Base-by-base conservation (phyloP, 805 yeast genomes). In the Kluyveromyces siamensis region DNA sequence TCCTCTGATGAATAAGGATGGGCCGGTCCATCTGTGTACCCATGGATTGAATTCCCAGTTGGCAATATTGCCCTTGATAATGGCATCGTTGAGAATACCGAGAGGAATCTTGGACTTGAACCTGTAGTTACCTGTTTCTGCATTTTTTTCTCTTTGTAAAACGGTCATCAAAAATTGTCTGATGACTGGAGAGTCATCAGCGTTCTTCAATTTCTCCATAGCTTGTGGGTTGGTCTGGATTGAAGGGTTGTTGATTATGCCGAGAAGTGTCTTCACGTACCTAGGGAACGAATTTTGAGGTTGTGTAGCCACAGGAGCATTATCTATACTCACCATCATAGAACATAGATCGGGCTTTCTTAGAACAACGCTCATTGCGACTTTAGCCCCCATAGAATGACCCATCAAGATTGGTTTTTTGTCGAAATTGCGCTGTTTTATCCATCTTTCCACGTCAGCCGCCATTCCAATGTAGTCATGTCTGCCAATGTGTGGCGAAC, bases 331-430 rank as follows among this genome's bases (percentile, higher is more conserved):
- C 4, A 90, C 77, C 43, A 89, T 58, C 68, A 81, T 72, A 13
- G 77, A 71, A 6, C 82, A 80, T 10, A 81, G 55, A 0, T 77
- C 75, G 0, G 90, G 91, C 19, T 76, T 71, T 45, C 88, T 71
- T 50, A 93, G 69, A 0, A 87, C 83, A 6, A 85, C 71, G 0
- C 93, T 89, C 97, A 91, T 90, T 6, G 84, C 96, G 0, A 91
- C 77, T 60, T 91, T 90, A 5, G 96, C 99, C 7, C 99, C 99
- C 93, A 87, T 84, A 0, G 91, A 84, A 62, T 85, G 93, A 0
- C 95, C 95, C 16, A 85, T 68, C 17, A 85, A 50, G n/a, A 85
- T 77, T 0, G 87, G 84, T 45, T 75, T 73, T 11, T 59, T 61
- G 18, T 64, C 51, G 2, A 51, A 58, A 6, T 63, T 70, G 55